Percentiles rank a stretch among this genome's conserved stretches.
Evolutionary conservation across 495 filamentous ascomycete genomes (phyloP).

Genomic region (Astrothelium subdiscretum): DNA sequence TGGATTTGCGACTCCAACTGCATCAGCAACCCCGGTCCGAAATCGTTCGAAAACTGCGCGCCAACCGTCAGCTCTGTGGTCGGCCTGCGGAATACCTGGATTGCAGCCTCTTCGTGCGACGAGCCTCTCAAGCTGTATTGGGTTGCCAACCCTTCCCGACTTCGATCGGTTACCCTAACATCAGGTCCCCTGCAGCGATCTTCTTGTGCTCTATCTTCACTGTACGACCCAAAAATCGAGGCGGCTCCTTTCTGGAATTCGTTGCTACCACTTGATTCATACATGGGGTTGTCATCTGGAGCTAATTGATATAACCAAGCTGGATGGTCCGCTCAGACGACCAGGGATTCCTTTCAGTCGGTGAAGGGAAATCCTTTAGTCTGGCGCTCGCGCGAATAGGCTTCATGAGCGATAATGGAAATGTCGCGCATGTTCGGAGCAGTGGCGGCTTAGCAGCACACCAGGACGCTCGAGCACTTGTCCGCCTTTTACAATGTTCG

Average conservation of each 20-base stretch:
- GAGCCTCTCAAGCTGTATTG: background rate
- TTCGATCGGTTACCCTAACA: background rate
- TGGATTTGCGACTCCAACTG: background rate
- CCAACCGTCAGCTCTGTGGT: background rate
- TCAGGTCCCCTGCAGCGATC: background rate
- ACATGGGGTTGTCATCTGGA: background rate
- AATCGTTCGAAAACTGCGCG: background rate
- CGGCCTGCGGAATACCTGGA: background rate
- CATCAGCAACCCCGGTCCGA: background rate
- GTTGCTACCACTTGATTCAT: background rate
- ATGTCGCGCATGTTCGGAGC: conserved; percentile 2
- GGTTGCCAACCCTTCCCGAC: background rate
- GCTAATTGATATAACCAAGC: background rate
- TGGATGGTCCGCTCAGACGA: conserved; percentile 3
- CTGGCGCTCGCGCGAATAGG: conserved; percentile 9
- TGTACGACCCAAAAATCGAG: background rate
- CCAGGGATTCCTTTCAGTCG: conserved; percentile 8
- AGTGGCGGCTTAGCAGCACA: conserved; percentile 30
- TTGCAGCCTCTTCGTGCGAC: background rate
- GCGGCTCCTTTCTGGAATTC: background rate
- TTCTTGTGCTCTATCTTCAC: background rate
- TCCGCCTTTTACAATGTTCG: conserved; percentile 63
- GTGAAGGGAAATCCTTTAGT: conserved; percentile 14
- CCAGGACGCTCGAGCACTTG: conserved; percentile 43
- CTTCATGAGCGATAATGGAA: conserved; percentile 21